Conservation (phyloP, 192 early-diverging fungal genomes). For the Umbelopsis sp. region DNA sequence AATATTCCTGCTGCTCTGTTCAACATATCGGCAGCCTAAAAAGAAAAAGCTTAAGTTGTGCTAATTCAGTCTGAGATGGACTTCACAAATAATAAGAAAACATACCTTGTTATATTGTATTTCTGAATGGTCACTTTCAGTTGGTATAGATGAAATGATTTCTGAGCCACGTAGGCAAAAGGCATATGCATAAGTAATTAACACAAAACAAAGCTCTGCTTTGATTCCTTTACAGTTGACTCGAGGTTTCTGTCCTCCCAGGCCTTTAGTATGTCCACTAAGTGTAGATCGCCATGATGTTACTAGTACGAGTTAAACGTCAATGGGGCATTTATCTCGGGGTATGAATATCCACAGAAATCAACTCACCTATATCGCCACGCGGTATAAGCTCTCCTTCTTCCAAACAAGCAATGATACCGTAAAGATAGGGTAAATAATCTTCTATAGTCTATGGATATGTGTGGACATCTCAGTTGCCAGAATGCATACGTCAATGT, state of each 20-base stretch:
- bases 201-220: slow-evolving; percentile 57
- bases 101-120: slow-evolving; percentile 22
- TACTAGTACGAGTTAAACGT: slow-evolving; percentile 29
- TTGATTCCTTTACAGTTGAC: slow-evolving; percentile 48
- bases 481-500: background rate
- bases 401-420: slow-evolving; percentile 42
- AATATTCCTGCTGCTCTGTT: slow-evolving; percentile 56
- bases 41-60: background rate
- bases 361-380: slow-evolving; percentile 31
- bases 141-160: slow-evolving; percentile 6
- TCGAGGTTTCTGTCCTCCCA: slow-evolving; percentile 47
- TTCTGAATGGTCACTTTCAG: slow-evolving; percentile 7
- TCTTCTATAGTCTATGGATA: slow-evolving; percentile 43
- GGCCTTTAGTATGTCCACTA: slow-evolving; percentile 45
- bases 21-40: slow-evolving; percentile 52
- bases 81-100: background rate
- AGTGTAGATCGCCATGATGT: slow-evolving; percentile 62
- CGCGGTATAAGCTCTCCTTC: slow-evolving; percentile 32
- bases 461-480: background rate
- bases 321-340: background rate
- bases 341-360: background rate
- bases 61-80: background rate
- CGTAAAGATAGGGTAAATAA: slow-evolving; percentile 50
- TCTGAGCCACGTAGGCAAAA: slow-evolving; percentile 40
- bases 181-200: slow-evolving; percentile 58